These are phyloP conservation scores for Fraxinus americana DNA, from an alignment of 257 asterid species.

Conservation along the genomic window DNA sequence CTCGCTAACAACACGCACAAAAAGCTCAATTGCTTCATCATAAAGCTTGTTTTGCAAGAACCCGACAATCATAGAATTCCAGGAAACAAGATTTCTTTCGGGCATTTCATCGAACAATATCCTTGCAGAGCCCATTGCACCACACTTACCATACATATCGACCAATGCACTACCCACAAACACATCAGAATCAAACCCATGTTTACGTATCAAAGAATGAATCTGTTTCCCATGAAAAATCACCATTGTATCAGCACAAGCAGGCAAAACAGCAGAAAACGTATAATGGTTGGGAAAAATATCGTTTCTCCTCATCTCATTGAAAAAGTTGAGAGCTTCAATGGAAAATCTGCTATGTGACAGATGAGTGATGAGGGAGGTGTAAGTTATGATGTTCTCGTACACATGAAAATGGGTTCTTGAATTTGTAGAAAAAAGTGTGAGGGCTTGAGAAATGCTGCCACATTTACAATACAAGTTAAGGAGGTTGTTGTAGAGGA, in stretches of 20 bases:
- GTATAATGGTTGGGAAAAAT: constrained; percentile 51
- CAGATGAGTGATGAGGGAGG: constrained; percentile 49
- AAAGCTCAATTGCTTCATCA: constrained; percentile 32
- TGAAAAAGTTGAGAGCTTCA: constrained; percentile 40
- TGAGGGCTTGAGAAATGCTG: constrained; percentile 30
- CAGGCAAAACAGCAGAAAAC: constrained; percentile 51
- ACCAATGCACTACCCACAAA: constrained; percentile 52
- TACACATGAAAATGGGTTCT: constrained; percentile 24
- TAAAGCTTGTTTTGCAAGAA: constrained; percentile 33
- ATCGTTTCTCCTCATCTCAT: constrained; percentile 45
- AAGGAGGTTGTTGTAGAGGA: constrained; percentile 49
- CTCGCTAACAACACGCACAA: constrained; percentile 31
- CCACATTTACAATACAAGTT: constrained; percentile 49
- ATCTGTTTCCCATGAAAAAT: constrained; percentile 40
- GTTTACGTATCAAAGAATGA: constrained; percentile 41
- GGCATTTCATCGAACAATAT: constrained; percentile 57
- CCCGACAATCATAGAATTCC: constrained; percentile 55
- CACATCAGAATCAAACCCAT: constrained; percentile 48
- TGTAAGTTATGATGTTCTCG: constrained; percentile 49
- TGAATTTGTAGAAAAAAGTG: constrained; percentile 38
- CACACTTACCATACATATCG: constrained; percentile 46
- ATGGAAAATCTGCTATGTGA: constrained; percentile 34
- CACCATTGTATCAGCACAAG: constrained; percentile 36
- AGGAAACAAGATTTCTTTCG: constrained; percentile 49
- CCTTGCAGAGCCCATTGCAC: constrained; percentile 34